Base-by-base conservation (phyloP, 164 flowering plant species). In the Magnolia kwangsiensis region DNA sequence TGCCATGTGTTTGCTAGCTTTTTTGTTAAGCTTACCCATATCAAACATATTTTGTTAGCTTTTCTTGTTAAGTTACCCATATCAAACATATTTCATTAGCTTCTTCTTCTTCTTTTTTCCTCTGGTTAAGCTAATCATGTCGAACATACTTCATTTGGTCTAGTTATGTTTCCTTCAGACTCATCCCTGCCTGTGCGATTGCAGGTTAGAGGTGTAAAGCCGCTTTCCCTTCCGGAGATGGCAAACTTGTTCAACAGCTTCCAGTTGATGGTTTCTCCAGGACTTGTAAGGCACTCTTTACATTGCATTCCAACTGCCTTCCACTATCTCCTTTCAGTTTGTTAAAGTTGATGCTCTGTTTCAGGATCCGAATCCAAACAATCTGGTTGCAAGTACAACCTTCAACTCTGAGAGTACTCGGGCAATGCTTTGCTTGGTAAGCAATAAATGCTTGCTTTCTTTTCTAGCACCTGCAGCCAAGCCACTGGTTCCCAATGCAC, bases 301-400 rank as follows among this genome's bases (percentile, higher is more conserved):
- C 67, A 51, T 66, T 79, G 16, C 27, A 10, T 8, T n/a, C 4
- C 10, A 16, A 11, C 51, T 51, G 72, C 11, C 58, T 13, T n/a
- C 10, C 66, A 20, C 13, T 21, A 50, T 61, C 21, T 55, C 16
- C 7, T 23, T 49, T 20, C 27, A 19, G 50, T 50, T 23, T 21
- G 37, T 14, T 51, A 63, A 74, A 37, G 67, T 23, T 70, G 13
- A 19, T 37, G 64, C 14, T 68, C 27, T 75, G 23, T 80, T 91
- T 49, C 85, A 96, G 99, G 99, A 96, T 85, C 99, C 99, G 64
- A 96, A 96, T 85, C 89, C 98, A 20, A 94, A 94, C 81, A 96
- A 96, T 82, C 84, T 96, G 79, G 97, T 94, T 67, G 98, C 95
- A 18, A 90, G 98, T 83, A 92, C 99, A 72, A 92, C 97, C 14